phyloP scores from a whole-genome alignment of 371 early-diverging fungal species.

The Smittium mucronatum region DNA sequence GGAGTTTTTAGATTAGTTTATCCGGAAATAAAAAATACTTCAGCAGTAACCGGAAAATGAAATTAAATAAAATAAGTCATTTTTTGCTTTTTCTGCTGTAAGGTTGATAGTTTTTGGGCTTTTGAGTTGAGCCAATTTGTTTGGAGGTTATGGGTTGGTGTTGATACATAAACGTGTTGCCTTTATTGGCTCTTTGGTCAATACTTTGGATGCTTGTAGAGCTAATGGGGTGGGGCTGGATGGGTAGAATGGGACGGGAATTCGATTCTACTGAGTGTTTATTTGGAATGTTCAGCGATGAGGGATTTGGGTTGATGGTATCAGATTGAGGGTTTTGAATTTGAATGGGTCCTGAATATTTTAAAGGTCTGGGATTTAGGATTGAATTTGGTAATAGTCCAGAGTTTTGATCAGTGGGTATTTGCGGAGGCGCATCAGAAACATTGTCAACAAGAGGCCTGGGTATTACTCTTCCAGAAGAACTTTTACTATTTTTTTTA shows the following conservation, averaged over 20 bases:
- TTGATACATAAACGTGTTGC: not conserved
- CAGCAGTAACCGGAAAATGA: too few species aligned
- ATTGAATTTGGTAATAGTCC: not conserved
- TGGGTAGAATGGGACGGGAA: not conserved
- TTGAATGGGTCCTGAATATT: not conserved
- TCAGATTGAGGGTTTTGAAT: not conserved
- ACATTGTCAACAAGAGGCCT: not conserved
- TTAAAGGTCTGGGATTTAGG: not conserved
- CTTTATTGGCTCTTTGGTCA: not conserved
- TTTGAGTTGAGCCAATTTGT: not conserved
- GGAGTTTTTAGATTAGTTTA: too few species aligned
- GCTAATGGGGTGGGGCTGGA: not conserved
- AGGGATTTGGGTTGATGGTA: not conserved
- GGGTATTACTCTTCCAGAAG: not conserved
- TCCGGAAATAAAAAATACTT: too few species aligned
- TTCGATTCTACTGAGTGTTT: not conserved
- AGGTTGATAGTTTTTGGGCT: not conserved
- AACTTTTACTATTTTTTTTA: not conserved
- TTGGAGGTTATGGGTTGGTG: not conserved
- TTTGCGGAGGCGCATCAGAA: not conserved
- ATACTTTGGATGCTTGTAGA: not conserved
- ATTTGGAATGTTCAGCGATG: too few species aligned
- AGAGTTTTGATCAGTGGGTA: not conserved
- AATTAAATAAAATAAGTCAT: too few species aligned
- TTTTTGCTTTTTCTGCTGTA: not conserved